phyloP scores from a whole-genome alignment of 805 yeast genomes.

The Wickerhamiella sorbophila region DNA sequence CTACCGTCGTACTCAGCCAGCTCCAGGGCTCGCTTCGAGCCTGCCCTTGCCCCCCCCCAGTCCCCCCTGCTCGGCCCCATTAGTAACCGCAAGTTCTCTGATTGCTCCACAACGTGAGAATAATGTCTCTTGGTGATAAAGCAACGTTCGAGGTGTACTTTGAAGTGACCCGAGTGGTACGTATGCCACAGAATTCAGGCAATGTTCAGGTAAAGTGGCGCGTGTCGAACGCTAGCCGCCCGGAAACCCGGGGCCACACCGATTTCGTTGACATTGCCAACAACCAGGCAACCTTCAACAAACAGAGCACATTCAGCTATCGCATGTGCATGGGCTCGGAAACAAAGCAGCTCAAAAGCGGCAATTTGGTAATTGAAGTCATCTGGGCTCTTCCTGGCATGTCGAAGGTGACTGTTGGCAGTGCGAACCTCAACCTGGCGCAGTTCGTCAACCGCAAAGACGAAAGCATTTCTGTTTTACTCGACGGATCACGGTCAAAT shows the following conservation, averaged over 20 bases:
- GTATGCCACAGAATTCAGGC: constrained; percentile 71
- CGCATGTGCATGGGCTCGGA: constrained; percentile 28
- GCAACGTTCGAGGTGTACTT: constrained; percentile 50
- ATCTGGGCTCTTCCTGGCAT: constrained; percentile 29
- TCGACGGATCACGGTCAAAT: constrained; percentile 70
- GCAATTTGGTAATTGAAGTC: constrained; percentile 31
- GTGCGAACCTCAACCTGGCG: constrained; percentile 49
- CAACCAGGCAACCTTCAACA: constrained; percentile 40
- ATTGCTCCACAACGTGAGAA: too few relatives aligned
- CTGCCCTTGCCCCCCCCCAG: too few relatives aligned
- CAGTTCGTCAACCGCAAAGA: constrained; percentile 48
- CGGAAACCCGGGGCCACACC: constrained; percentile 36
- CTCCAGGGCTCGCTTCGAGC: too few relatives aligned
- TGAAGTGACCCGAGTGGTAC: constrained; percentile 54
- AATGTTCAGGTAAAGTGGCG: constrained; percentile 50
- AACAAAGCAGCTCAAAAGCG: constrained; percentile 27
- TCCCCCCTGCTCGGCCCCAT: too few relatives aligned
- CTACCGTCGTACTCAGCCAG: too few relatives aligned
- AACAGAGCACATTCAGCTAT: constrained; percentile 28
- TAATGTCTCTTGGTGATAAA: constrained; percentile 21
- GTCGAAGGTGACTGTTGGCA: constrained; percentile 44
- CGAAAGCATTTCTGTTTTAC: constrained; percentile 44
- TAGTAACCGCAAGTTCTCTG: too few relatives aligned
- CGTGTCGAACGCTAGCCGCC: constrained; percentile 36
- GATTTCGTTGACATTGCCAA: constrained; percentile 31